These are phyloP conservation scores for Aristolochia californica DNA, from an alignment of 164 flowering plant species.

Conservation along the genomic window DNA sequence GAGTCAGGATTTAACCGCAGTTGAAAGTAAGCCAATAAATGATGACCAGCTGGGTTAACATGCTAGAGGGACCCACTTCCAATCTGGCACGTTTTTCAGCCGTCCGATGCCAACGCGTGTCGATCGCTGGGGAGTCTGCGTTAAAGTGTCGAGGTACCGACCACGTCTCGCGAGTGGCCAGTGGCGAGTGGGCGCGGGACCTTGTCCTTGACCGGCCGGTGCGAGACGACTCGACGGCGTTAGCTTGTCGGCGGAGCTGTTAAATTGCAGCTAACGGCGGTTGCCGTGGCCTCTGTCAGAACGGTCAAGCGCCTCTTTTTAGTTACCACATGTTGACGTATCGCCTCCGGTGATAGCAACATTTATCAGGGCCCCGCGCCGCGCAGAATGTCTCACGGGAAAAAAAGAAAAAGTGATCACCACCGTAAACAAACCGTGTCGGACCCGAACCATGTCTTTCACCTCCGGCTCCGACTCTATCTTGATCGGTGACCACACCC, in stretches of 20 bases:
- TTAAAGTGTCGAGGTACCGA: conserved; percentile 5
- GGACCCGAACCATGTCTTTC: no score
- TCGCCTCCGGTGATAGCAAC: no score
- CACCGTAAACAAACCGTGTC: no score
- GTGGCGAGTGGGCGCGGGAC: no score
- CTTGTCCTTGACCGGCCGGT: neutral
- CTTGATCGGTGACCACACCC: no score
- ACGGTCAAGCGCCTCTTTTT: conserved; percentile 6
- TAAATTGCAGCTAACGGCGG: neutral
- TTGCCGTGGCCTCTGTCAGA: conserved; percentile 3
- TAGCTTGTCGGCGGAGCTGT: conserved; percentile 11
- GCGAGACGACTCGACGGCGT: neutral
- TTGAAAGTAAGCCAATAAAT: conserved; percentile 7
- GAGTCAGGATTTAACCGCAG: neutral
- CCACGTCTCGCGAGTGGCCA: conserved; percentile 7
- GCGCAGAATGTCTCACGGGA: no score
- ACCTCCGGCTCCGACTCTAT: no score
- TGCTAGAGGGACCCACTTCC: neutral
- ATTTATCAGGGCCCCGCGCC: no score
- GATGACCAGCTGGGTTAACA: conserved; percentile 5
- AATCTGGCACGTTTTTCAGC: neutral
- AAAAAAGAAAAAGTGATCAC: no score
- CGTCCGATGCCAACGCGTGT: neutral
- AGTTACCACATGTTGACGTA: no score
- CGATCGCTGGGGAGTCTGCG: neutral